Conservation (phyloP, 1,139 yeast species). For the Blastobotrys capitulatus region DNA sequence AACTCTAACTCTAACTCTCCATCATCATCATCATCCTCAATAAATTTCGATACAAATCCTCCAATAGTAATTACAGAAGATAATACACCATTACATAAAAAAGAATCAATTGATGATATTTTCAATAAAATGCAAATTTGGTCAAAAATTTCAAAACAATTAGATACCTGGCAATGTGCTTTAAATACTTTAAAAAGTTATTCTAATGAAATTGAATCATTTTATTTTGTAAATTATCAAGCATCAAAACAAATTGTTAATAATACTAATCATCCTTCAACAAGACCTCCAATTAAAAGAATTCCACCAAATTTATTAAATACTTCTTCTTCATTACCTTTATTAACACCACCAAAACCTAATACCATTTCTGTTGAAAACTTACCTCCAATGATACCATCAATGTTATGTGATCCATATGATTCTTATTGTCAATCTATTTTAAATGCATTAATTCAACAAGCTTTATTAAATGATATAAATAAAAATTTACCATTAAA, state of each 20-base stretch:
- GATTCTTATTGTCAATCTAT: background rate
- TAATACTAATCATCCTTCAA: background rate
- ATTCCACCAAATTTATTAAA: background rate
- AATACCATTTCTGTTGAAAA: background rate
- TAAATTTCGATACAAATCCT: background rate
- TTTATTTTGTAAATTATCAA: slow-evolving; percentile 2
- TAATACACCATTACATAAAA: background rate
- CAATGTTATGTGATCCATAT: slow-evolving; percentile 6
- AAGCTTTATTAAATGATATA: background rate
- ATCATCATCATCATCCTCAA: no score
- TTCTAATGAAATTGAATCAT: slow-evolving; percentile 1
- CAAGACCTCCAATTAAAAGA: background rate
- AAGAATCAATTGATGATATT: background rate
- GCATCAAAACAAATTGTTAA: background rate
- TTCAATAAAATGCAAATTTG: slow-evolving; percentile 1
- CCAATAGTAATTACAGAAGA: background rate
- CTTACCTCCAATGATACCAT: background rate
- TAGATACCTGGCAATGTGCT: slow-evolving; percentile 7
- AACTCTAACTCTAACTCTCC: no score
- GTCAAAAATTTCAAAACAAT: slow-evolving; percentile 5
- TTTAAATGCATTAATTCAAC: background rate
- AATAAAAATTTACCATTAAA: background rate
- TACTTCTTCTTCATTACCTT: no score
- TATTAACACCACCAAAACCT: background rate
- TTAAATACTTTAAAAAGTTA: slow-evolving; percentile 1